Conservation (phyloP, 768 basidiomycete genomes). For the Suillus luteus region DNA sequence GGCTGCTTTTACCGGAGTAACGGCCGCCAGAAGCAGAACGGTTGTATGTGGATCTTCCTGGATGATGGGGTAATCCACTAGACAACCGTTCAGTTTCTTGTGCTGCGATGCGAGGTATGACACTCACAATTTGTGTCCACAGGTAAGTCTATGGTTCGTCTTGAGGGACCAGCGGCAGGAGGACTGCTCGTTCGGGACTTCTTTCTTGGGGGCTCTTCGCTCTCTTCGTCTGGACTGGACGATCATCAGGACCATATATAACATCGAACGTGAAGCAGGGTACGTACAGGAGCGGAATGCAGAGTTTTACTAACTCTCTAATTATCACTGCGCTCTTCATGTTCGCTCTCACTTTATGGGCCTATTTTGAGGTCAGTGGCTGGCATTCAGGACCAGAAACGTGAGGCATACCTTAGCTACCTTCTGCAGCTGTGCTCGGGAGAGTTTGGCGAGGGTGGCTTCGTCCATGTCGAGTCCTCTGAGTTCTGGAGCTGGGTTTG, state of each 20-base stretch:
- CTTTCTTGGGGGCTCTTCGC: not conserved
- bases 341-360: conserved; percentile 24
- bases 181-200: not conserved
- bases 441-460: conserved; percentile 23
- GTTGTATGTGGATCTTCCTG: not conserved
- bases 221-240: conserved; percentile 21
- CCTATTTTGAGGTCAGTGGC: conserved; percentile 15
- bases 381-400: not conserved
- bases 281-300: not conserved
- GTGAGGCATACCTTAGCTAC: not conserved
- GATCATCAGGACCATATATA: conserved; percentile 14
- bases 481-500: not conserved
- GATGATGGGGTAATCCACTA: not conserved
- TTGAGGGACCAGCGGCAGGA: not conserved
- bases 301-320: conserved; percentile 18
- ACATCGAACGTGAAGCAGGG: conserved; percentile 10
- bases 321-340: conserved; percentile 23
- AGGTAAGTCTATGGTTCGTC: conserved; percentile 20
- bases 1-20: not conserved
- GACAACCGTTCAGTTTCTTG: not conserved
- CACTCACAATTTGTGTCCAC: conserved; percentile 28
- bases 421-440: conserved; percentile 21
- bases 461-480: conserved; percentile 13
- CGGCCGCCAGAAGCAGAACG: not conserved
- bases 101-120: conserved; percentile 20